These are phyloP conservation scores for Bruguiera parviflora DNA, from an alignment of 345 rosid species.

Conservation along the genomic window DNA sequence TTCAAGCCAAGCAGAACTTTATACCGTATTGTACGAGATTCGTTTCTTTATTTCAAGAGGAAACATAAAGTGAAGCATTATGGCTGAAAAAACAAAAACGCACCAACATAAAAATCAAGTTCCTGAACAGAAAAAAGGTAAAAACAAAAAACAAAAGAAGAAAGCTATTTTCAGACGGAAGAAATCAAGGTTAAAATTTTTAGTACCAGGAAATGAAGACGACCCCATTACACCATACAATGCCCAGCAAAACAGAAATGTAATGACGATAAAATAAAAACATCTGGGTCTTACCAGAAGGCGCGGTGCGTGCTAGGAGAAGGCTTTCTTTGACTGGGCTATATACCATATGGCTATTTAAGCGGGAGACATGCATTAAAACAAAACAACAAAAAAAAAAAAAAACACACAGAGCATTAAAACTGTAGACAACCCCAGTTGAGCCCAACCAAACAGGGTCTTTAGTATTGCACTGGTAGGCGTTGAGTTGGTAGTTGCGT, in stretches of 20 bases:
- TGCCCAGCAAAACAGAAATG: not conserved
- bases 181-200: not conserved
- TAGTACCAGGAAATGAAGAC: not conserved
- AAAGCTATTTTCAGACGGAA: not conserved
- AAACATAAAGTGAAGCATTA: not conserved
- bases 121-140: too few relatives aligned
- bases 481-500: not conserved
- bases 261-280: too few relatives aligned
- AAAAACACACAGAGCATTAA: not conserved
- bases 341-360: not conserved
- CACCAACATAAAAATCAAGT: too few relatives aligned
- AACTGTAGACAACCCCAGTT: conserved; percentile 10
- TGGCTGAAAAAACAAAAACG: too few relatives aligned
- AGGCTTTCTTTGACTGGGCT: conserved; percentile 4
- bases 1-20: conserved; percentile 2
- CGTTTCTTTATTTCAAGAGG: not conserved
- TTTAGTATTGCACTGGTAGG: not conserved
- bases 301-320: not conserved
- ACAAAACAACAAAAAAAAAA: too few relatives aligned
- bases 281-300: conserved; percentile 10
- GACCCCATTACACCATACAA: not conserved
- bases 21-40: not conserved
- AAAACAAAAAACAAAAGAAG: not conserved
- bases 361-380: not conserved
- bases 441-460: conserved; percentile 2